A percentile compares a stretch with the other conserved stretches of the same genome.
These are phyloP conservation scores for Neospora caninum DNA, from an alignment of 169 alveolate species.

Conservation along the genomic window DNA sequence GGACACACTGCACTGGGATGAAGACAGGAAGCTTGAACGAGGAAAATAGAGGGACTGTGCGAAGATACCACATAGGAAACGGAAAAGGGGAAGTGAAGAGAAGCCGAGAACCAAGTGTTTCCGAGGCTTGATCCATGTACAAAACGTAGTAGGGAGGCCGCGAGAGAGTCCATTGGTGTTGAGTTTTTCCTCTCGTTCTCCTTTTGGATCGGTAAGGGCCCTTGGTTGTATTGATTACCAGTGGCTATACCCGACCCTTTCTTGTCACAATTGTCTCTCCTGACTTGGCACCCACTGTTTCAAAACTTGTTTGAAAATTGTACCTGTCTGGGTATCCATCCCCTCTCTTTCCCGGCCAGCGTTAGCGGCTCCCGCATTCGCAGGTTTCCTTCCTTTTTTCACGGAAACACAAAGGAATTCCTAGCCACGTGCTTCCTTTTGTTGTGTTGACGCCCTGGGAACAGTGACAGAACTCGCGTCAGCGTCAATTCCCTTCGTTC, in stretches of 20 bases:
- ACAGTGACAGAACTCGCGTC: too few species aligned
- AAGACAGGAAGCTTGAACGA: neutral
- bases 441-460: too few species aligned
- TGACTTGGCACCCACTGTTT: neutral
- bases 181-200: too few species aligned
- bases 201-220: neutral
- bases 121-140: neutral
- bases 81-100: neutral
- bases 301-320: neutral
- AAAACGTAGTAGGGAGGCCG: too few species aligned
- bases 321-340: too few species aligned
- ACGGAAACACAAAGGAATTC: too few species aligned
- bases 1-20: neutral
- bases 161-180: neutral
- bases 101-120: neutral
- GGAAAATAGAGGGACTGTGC: neutral
- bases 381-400: too few species aligned
- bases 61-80: neutral
- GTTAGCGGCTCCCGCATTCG: too few species aligned
- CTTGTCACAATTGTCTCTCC: neutral
- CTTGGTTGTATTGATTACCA: neutral
- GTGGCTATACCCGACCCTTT: neutral
- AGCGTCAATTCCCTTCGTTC: too few species aligned
- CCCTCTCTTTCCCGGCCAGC: too few species aligned
- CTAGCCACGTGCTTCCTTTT: too few species aligned